phyloP scores from a whole-genome alignment of 2,329 filamentous ascomycete genomes.

The Macrophomina pseudophaseolina region DNA sequence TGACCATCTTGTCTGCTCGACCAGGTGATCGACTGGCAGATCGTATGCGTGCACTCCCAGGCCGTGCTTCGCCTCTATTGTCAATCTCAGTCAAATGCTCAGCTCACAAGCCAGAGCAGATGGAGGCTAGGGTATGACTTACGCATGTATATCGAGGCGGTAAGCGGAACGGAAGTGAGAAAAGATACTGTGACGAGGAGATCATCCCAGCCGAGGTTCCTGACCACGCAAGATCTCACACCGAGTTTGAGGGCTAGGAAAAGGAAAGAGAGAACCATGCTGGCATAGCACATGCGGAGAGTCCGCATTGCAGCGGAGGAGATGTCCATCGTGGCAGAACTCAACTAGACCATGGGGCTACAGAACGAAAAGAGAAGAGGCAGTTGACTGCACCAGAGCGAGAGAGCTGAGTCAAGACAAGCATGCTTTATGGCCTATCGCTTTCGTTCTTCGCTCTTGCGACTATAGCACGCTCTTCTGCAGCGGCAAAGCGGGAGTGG shows the following conservation, averaged over 20 bases:
- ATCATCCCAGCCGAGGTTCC: conserved; percentile 13
- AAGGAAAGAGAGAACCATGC: not conserved
- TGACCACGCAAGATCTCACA: not conserved
- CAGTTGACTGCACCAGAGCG: not conserved
- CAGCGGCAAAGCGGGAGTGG: not conserved
- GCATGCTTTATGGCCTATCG: not conserved
- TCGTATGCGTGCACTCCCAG: conserved; percentile 35
- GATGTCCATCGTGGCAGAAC: conserved; percentile 1
- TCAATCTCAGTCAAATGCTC: not conserved
- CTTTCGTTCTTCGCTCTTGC: not conserved
- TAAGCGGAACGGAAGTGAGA: conserved; percentile 1
- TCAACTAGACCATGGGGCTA: not conserved
- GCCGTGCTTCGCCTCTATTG: conserved; percentile 38
- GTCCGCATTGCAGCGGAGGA: not conserved
- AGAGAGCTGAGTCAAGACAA: not conserved
- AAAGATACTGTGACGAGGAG: not conserved
- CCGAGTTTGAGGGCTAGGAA: conserved; percentile 9
- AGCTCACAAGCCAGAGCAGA: too few species aligned
- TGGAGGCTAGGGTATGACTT: not conserved
- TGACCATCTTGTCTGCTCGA: not conserved
- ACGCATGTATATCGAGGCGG: conserved; percentile 5
- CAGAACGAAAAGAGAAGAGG: not conserved
- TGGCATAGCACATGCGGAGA: not conserved
- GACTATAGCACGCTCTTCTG: not conserved
- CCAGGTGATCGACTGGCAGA: not conserved